Conservation (phyloP, 176 grass and related monocot species). For the Musa itinerans region DNA sequence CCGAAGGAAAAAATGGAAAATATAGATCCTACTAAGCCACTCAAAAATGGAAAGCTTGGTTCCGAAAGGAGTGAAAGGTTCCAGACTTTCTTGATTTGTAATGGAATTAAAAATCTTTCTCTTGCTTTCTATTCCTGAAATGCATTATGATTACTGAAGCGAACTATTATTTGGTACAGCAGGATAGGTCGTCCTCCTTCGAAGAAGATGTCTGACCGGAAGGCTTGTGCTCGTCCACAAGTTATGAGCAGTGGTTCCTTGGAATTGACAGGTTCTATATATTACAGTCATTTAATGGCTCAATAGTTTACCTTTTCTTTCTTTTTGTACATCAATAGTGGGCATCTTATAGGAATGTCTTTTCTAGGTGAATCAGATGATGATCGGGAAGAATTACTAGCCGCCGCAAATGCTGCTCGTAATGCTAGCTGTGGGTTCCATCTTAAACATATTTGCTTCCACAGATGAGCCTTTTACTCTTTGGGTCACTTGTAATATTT, state of each 20-base stretch:
- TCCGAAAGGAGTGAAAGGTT: conserved; percentile 70
- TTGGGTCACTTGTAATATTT: neutral
- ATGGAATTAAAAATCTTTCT: neutral
- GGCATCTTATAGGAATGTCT: conserved; percentile 17
- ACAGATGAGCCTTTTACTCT: neutral
- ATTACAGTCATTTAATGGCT: conserved; percentile 10
- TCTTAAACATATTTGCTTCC: conserved; percentile 14
- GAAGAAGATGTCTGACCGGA: conserved; percentile 58
- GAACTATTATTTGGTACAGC: conserved; percentile 27
- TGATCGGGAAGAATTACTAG: conserved; percentile 72
- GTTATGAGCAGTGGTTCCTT: conserved; percentile 29
- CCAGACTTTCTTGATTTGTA: conserved; percentile 1
- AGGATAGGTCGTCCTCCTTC: conserved; percentile 50
- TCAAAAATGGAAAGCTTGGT: conserved; percentile 43
- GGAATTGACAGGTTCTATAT: conserved; percentile 39
- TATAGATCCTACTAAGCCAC: conserved; percentile 41
- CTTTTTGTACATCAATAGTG: neutral
- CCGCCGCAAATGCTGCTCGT: conserved; percentile 62
- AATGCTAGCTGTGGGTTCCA: conserved; percentile 43
- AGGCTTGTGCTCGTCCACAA: conserved; percentile 43
- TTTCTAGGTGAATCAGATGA: conserved; percentile 61
- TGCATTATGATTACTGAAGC: neutral
- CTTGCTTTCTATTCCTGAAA: neutral
- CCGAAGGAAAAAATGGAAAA: conserved; percentile 51
- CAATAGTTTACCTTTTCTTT: neutral